Evolutionary conservation across 495 filamentous ascomycete genomes (phyloP).

Genomic region (Neurospora sublineolata): DNA sequence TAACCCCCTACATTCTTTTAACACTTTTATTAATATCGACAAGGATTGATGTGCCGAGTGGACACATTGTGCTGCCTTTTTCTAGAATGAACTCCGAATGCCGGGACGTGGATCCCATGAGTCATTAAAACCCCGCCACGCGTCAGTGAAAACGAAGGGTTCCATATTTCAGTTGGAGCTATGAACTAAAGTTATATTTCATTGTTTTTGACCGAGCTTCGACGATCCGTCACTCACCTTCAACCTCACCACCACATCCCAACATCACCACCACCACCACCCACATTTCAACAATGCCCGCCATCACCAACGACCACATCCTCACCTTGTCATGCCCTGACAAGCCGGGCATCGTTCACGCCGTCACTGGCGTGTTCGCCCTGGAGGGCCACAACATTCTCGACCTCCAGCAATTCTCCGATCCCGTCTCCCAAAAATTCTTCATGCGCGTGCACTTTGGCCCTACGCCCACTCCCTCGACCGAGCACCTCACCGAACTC

Average conservation of each 20-base stretch:
- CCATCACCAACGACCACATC: slow-evolving; percentile 43
- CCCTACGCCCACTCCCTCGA: slow-evolving; percentile 28
- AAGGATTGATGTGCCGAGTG: neutral
- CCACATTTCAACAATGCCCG: slow-evolving; percentile 17
- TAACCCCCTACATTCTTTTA: neutral
- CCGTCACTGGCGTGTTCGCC: slow-evolving; percentile 60
- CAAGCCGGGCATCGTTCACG: slow-evolving; percentile 63
- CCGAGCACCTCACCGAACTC: slow-evolving; percentile 33
- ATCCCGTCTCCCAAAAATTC: slow-evolving; percentile 52
- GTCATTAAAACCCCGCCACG: neutral
- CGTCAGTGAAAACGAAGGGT: neutral
- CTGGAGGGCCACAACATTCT: slow-evolving; percentile 57
- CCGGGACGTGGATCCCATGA: neutral
- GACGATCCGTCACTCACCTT: too few species aligned
- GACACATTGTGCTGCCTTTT: neutral
- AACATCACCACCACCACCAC: neutral
- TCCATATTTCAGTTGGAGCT: neutral
- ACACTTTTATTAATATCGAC: neutral
- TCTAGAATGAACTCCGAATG: neutral
- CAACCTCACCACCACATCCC: neutral
- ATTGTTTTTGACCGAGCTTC: neutral
- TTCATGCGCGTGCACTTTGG: slow-evolving; percentile 71
- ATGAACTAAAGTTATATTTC: neutral
- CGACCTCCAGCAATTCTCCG: slow-evolving; percentile 64
- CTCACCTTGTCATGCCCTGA: slow-evolving; percentile 67